These are phyloP conservation scores for Prunus persica DNA, from an alignment of 306 rosid species.

Conservation along the genomic window Prunus_persica_NCBIv2 NC_034011.1:10054501-10055000, in stretches of 20 bases:
- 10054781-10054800: not conserved
- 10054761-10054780: not conserved
- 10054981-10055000: not conserved
- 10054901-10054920: not conserved
- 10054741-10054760: not conserved
- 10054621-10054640: not conserved
- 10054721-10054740: not conserved
- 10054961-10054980: not conserved
- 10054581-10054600: not conserved
- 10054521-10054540: not conserved
- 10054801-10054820: not conserved
- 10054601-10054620: not conserved
- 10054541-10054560: not conserved
- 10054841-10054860: not conserved
- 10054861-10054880: slow-evolving; percentile 4
- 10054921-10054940: slow-evolving; percentile 2
- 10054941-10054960: not conserved
- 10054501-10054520: not conserved
- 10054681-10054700: not conserved
- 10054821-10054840: not conserved
- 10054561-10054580: not conserved
- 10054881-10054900: slow-evolving; percentile 8
- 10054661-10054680: not conserved
- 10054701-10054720: not conserved
- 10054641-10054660: not conserved